Percentiles rank a stretch among this genome's conserved stretches.
phyloP scores from a whole-genome alignment of 2,329 filamentous ascomycete species.

The Hypoxylon sp. region DNA sequence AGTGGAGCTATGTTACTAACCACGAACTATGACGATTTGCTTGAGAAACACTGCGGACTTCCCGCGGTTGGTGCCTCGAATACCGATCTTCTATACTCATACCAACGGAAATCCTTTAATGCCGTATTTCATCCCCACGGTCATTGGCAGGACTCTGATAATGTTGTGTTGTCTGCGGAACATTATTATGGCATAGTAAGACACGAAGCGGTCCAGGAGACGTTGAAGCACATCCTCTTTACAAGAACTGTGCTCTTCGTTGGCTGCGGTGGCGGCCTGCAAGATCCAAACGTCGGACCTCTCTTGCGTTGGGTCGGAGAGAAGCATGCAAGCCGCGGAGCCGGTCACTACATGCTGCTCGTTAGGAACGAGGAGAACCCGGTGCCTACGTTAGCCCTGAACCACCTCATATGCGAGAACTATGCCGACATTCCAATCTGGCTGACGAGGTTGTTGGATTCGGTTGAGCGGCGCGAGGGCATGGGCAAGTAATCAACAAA shows the following conservation, averaged over 20 bases:
- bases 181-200: constrained; percentile 30
- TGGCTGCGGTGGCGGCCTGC: constrained; percentile 37
- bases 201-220: constrained; percentile 21
- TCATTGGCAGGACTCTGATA: constrained; percentile 32
- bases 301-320: constrained; percentile 40
- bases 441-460: constrained; percentile 22
- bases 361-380: constrained; percentile 15
- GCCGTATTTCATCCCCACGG: constrained; percentile 43
- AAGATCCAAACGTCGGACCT: constrained; percentile 35
- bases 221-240: constrained; percentile 28
- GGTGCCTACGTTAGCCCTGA: constrained; percentile 30
- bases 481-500: constrained; percentile 22
- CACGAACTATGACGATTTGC: constrained; percentile 41
- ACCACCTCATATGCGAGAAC: constrained; percentile 18
- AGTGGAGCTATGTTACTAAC: constrained; percentile 38
- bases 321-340: constrained; percentile 11
- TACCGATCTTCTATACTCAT: constrained; percentile 21
- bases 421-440: constrained; percentile 29
- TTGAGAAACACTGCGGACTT: constrained; percentile 37
- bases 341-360: constrained; percentile 36
- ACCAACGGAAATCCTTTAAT: constrained; percentile 26
- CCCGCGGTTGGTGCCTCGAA: constrained; percentile 32
- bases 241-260: constrained; percentile 40
- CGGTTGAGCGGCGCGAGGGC: constrained; percentile 20
- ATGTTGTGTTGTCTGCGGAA: constrained; percentile 36